Evolutionary conservation across 768 basidiomycete species (phyloP).

Genomic region (Amanita phalloides): DNA sequence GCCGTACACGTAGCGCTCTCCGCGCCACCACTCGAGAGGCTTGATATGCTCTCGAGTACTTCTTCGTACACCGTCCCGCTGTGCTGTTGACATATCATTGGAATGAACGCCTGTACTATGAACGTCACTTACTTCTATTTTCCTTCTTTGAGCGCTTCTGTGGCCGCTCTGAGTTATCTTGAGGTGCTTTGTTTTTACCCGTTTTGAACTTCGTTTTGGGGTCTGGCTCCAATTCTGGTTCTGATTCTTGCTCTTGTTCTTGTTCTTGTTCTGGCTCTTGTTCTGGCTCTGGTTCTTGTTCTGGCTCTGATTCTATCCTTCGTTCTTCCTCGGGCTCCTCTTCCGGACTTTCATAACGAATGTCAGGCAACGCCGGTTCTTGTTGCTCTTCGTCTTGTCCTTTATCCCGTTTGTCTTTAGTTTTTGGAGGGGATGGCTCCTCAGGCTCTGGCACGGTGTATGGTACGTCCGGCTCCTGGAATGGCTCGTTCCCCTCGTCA

Average conservation of each 20-base stretch:
- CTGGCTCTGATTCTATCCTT: neutral
- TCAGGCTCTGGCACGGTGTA: slow-evolving; percentile 12
- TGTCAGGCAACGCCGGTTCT: neutral
- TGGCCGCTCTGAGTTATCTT: slow-evolving; percentile 14
- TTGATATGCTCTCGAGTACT: slow-evolving; percentile 55
- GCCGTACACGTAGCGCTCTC: slow-evolving; percentile 80
- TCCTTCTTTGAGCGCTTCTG: slow-evolving; percentile 26
- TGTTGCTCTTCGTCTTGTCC: slow-evolving; percentile 33
- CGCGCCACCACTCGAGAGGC: slow-evolving; percentile 90
- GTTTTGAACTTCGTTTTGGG: slow-evolving; percentile 18
- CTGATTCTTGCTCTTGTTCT: slow-evolving; percentile 8
- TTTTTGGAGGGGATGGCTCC: slow-evolving; percentile 8
- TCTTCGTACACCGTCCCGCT: slow-evolving; percentile 53
- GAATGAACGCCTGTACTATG: neutral
- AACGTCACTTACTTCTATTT: slow-evolving; percentile 22
- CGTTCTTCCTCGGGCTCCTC: slow-evolving; percentile 19
- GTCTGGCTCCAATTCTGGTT: slow-evolving; percentile 17
- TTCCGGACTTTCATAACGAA: slow-evolving; percentile 18
- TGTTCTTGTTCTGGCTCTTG: slow-evolving; percentile 16
- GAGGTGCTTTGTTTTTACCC: slow-evolving; percentile 24
- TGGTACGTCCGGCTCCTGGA: slow-evolving; percentile 13
- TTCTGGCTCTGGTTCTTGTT: slow-evolving; percentile 13
- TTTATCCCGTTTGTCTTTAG: slow-evolving; percentile 7
- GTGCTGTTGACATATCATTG: slow-evolving; percentile 12
- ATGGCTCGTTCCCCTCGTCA: slow-evolving; percentile 21